These are phyloP conservation scores for Annona squamosa DNA, from an alignment of 164 flowering plant species.

Conservation along the genomic window DNA sequence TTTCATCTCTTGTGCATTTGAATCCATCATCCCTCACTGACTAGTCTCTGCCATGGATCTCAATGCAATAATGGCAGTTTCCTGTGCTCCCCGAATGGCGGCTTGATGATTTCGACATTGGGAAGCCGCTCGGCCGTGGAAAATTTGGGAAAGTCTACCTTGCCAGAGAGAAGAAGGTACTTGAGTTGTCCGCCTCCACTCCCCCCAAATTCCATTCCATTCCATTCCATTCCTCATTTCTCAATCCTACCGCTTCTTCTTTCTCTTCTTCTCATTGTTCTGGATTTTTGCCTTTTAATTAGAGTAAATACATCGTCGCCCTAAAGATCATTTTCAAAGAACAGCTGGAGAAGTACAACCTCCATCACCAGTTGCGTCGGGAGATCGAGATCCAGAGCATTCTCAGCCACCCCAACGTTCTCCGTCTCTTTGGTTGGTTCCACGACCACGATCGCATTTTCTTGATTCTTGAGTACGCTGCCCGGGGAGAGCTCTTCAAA, in stretches of 20 bases:
- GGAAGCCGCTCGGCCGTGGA: conserved; percentile 83
- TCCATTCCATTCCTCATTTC: not conserved
- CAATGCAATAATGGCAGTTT: conserved; percentile 3
- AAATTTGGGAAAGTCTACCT: conserved; percentile 88
- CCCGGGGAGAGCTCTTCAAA: conserved; percentile 72
- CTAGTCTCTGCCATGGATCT: not conserved
- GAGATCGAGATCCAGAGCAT: conserved; percentile 83
- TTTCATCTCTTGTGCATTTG: not conserved
- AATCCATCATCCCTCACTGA: not conserved
- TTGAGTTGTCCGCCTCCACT: not conserved
- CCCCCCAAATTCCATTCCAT: not conserved
- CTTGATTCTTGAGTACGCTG: conserved; percentile 87
- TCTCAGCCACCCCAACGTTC: conserved; percentile 74
- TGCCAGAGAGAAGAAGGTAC: conserved; percentile 70
- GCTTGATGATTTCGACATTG: conserved; percentile 70
- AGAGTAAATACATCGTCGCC: conserved; percentile 52
- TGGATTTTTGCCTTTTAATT: too few relatives aligned
- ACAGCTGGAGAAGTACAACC: conserved; percentile 64
- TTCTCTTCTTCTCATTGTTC: not conserved
- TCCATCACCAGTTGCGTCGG: conserved; percentile 67
- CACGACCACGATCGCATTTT: conserved; percentile 66
- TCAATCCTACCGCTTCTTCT: not conserved
- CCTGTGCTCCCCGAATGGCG: conserved; percentile 11
- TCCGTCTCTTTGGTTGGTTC: conserved; percentile 87
- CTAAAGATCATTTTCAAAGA: conserved; percentile 77